Evolutionary conservation across 345 rosid species (phyloP), one percentile per base, ranked within the genome.

Genomic region (Acer saccharum): DNA sequence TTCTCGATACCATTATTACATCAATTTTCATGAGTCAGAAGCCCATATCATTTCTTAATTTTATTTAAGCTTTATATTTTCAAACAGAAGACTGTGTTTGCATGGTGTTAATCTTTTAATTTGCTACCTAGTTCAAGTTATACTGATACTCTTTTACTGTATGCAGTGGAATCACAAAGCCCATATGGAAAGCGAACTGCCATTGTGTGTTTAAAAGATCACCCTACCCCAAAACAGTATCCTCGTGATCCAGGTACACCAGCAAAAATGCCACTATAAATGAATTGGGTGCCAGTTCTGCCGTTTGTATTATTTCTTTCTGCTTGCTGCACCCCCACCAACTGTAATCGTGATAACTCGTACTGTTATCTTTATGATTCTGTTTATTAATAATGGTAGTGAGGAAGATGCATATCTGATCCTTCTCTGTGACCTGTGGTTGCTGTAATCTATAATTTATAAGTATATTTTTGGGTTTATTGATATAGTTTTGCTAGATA

Each of bases 181-280:
- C 96, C 94, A 71, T 85, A 81, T 43, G 98, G 98, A 74, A 94
- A 84, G 83, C 75, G 94, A 79, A 95, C 94, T 73, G 94, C 96
- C n/a, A 82, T 93, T 32, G 73, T 92, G 66, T 93, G 93, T 82
- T 77, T 87, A 69, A 93, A 95, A 90, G 83, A 82, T 81, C 85
- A 52, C 46, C 82, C 82, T 8, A 92, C 97, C 0, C 96, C 94
- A 61, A 78, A 73, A 86, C 89, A 86, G 70, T 95, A 90, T 85
- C 96, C 98, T 0, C 94, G 96, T 62, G 87, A 85, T 77, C 92
- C 94, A 80, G 98, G 98, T 82, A 91, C 87, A 77, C 98, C 96
- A 65, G 82, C 91, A 35, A 95, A 91, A 86, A 81, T 75, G 78
- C 98, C 97, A 25, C 80, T 93, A 80, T 89, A 82, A 75, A 67